Percentiles rank a stretch among this genome's conserved stretches.
These are phyloP conservation scores for Chenopodium quinoa DNA, from an alignment of 148 eudicot genomes.

Conservation along the genomic window DNA sequence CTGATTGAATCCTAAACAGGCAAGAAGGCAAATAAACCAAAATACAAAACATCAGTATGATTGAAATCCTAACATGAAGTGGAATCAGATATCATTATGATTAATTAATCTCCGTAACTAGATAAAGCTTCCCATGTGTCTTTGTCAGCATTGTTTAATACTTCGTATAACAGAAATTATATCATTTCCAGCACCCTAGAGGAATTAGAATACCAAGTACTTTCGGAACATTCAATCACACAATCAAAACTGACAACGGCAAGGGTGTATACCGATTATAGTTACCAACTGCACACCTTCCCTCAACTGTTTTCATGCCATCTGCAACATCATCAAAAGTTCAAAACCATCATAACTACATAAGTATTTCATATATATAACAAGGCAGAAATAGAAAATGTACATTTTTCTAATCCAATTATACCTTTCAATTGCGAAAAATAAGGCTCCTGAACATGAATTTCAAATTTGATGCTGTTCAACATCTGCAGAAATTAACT, in stretches of 20 bases:
- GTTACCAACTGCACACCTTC: constrained; percentile 85
- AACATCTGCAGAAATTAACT: constrained; percentile 40
- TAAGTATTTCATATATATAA: no score
- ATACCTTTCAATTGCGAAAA: constrained; percentile 77
- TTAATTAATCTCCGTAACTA: not conserved
- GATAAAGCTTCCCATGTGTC: not conserved
- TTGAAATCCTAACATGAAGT: not conserved
- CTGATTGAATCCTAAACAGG: constrained; percentile 51
- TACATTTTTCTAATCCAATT: not conserved
- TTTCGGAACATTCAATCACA: not conserved
- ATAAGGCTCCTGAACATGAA: constrained; percentile 90
- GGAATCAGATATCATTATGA: constrained; percentile 1
- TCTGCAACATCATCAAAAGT: constrained; percentile 36
- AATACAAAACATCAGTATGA: not conserved
- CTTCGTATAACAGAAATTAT: no score
- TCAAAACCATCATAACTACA: not conserved
- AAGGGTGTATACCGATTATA: constrained; percentile 51
- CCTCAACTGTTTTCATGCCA: constrained; percentile 81
- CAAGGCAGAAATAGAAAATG: no score
- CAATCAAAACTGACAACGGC: not conserved
- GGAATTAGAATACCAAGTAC: no score
- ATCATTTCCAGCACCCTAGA: no score
- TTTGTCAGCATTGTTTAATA: not conserved
- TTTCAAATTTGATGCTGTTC: constrained; percentile 53
- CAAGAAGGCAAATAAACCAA: not conserved